Conservation (phyloP, 2,329 filamentous ascomycete genomes). For the Aureobasidium sp. region DNA sequence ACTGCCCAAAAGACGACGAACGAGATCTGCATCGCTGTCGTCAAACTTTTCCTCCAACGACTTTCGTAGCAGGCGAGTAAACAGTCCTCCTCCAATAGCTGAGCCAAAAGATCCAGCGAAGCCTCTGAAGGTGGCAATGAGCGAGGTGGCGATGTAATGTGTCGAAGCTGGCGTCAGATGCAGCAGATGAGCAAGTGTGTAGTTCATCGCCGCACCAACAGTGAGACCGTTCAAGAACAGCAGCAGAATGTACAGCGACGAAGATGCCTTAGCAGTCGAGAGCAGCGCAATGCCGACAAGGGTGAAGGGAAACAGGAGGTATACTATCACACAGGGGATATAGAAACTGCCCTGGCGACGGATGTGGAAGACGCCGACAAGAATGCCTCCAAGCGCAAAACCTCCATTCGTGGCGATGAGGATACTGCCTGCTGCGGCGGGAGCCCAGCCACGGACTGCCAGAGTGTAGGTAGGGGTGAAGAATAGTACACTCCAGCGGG, state of each 20-base stretch:
- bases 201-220: slow-evolving; percentile 68
- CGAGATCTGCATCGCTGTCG: slow-evolving; percentile 36
- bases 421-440: slow-evolving; percentile 64
- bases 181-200: slow-evolving; percentile 70
- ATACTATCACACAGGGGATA: slow-evolving; percentile 39
- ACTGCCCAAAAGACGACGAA: slow-evolving; percentile 50
- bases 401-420: slow-evolving; percentile 75
- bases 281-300: slow-evolving; percentile 50
- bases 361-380: slow-evolving; percentile 70
- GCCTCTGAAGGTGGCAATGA: slow-evolving; percentile 71
- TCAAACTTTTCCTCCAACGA: slow-evolving; percentile 52
- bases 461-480: slow-evolving; percentile 75
- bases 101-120: slow-evolving; percentile 77
- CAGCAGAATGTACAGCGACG: slow-evolving; percentile 47
- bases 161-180: slow-evolving; percentile 59
- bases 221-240: slow-evolving; percentile 64
- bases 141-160: slow-evolving; percentile 67
- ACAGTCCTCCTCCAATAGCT: slow-evolving; percentile 69
- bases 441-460: slow-evolving; percentile 61
- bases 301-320: slow-evolving; percentile 53
- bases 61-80: slow-evolving; percentile 52
- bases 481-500: slow-evolving; percentile 72
- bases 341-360: slow-evolving; percentile 67
- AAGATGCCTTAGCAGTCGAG: slow-evolving; percentile 45
- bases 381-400: slow-evolving; percentile 64